Evolutionary conservation across 805 yeast genomes (phyloP), one percentile per base, ranked within the genome.

Genomic region (Yarrowia sp.): DNA sequence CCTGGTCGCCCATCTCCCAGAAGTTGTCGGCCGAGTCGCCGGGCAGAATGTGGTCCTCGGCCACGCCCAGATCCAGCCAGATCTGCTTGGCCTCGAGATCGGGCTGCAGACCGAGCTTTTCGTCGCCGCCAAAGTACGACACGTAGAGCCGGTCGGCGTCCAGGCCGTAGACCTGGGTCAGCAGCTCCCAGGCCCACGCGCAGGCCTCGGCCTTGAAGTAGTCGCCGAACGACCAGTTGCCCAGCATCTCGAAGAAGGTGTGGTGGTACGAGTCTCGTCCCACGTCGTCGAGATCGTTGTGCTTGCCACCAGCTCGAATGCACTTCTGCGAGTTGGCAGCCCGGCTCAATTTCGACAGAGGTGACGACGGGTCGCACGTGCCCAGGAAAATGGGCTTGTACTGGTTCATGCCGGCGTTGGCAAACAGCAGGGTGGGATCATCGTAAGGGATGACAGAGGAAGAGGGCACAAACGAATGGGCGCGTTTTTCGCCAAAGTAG

Each of bases 1-100:
- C 99, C 82, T 94, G 98, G 76, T 96, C 99, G 74, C 99, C 99
- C 99, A 95, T 95, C 83, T 95, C 99, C 99, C 99, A 95, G 80
- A 95, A 95, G 81, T 95, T 95, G 78, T 95, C 99, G 76, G 87
- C 82, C 66, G 88, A 90, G 72, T 87, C 82, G 68, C 99, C 99
- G 20, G 97, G 97, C 72, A 95, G 82, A 73, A 95, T 94, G 77
- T 92, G 98, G 77, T 88, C 93, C 73, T 91, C 97, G 40, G 88
- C 84, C 68, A 94, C 96, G 73, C 99, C 99, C 49, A 89, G 90
- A 44, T 83, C 86, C 71, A 82, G 81, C 99, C 99, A 95, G 70
- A 86, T 81, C 74, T 89, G 81, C 78, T 90, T 90, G 67, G 98
- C 97, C 80, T 95, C 99, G 70, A 90, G 82, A 83, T 95, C 99